Evolutionary conservation across 2,329 filamentous ascomycete genomes (phyloP).

Genomic region (Orbilia oligospora): DNA sequence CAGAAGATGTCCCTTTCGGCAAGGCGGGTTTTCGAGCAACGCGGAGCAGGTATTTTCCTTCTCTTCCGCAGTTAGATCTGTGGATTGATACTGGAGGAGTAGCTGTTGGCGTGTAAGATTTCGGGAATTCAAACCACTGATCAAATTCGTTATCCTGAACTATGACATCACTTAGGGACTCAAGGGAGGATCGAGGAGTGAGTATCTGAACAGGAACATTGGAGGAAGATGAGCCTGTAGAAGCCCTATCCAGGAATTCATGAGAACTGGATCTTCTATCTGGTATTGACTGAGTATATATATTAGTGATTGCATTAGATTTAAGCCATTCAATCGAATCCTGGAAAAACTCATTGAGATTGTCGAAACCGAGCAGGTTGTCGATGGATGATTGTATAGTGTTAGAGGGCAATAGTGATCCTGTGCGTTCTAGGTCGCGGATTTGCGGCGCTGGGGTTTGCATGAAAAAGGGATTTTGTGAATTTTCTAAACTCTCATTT

Average conservation of each 20-base stretch:
- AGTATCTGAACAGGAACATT: not conserved
- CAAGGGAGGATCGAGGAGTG: conserved; percentile 7
- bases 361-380: not conserved
- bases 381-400: too few relatives aligned
- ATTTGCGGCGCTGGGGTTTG: not conserved
- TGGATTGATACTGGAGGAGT: not conserved
- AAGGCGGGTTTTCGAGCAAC: conserved; percentile 7
- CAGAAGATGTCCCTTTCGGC: not conserved
- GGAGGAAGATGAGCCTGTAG: not conserved
- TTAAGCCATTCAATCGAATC: not conserved
- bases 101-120: not conserved
- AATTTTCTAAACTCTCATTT: not conserved
- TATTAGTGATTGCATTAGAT: not conserved
- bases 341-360: not conserved
- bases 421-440: not conserved
- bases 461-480: not conserved
- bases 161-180: not conserved
- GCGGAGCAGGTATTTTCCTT: not conserved
- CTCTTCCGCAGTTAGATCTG: not conserved
- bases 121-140: not conserved
- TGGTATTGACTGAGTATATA: not conserved
- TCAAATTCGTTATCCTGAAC: not conserved
- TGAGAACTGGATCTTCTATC: not conserved
- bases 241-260: not conserved
- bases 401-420: not conserved